These are phyloP conservation scores for Bromus sterilis DNA, from an alignment of 176 grass and related monocot genomes.

Conservation along the genomic window DNA sequence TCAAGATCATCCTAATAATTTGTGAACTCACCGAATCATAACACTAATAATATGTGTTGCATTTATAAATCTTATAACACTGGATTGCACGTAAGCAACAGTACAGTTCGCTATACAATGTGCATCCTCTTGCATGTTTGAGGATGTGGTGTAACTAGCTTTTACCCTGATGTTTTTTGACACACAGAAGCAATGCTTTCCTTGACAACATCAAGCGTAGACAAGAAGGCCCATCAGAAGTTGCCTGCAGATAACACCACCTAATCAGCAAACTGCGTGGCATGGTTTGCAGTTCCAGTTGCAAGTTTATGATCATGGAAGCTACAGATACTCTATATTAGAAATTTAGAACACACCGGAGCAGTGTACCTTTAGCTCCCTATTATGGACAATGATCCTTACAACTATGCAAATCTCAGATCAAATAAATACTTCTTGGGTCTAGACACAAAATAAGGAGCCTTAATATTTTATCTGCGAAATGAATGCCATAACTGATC, in stretches of 20 bases:
- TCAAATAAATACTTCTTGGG: neutral
- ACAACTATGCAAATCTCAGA: neutral
- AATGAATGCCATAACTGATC: no score
- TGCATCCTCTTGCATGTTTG: neutral
- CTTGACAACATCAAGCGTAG: neutral
- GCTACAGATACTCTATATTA: neutral
- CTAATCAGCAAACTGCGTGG: neutral
- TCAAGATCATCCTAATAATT: neutral
- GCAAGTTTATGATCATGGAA: neutral
- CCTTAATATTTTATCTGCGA: no score
- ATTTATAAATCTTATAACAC: conserved; percentile 8
- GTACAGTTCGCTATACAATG: neutral
- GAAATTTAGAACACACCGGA: neutral
- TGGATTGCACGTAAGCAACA: neutral
- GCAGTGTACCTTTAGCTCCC: neutral
- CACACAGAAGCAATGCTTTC: neutral
- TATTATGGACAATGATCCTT: neutral
- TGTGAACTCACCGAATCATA: neutral
- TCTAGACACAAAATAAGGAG: neutral
- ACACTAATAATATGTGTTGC: neutral
- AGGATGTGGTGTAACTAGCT: no score
- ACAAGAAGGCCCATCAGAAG: neutral
- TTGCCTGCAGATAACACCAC: neutral
- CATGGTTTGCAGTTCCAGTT: neutral
- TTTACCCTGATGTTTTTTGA: neutral